Conservation (phyloP, 306 rosid genomes). For the Fagus sylvatica region DNA sequence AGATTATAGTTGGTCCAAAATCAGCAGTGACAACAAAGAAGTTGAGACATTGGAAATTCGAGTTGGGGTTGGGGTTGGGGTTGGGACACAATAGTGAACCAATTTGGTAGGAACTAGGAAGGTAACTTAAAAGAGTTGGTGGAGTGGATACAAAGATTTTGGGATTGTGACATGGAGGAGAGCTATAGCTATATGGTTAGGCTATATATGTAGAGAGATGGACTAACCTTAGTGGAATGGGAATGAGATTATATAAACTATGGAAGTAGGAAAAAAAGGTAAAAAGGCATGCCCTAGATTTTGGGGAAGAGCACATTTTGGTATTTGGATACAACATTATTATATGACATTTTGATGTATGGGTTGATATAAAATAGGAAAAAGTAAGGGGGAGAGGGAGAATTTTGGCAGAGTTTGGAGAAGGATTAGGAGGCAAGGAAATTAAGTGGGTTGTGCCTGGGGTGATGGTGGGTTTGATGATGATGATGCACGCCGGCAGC, state of each 20-base stretch:
- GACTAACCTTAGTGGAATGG: conserved; percentile 10
- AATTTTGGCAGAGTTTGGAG: conserved; percentile 73
- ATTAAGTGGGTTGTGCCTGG: conserved; percentile 50
- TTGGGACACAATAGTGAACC: conserved; percentile 27
- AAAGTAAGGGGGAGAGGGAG: conserved; percentile 34
- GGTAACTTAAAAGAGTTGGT: conserved; percentile 1
- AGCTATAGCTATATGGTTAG: not conserved
- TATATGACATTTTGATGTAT: conserved; percentile 26
- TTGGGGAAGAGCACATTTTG: conserved; percentile 56
- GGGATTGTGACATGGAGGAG: conserved; percentile 15
- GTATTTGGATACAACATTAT: conserved; percentile 37
- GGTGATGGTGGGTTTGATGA: conserved; percentile 71
- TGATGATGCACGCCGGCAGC: conserved; percentile 94
- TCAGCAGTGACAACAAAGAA: conserved; percentile 24
- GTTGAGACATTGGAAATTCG: conserved; percentile 33
- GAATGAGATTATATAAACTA: conserved; percentile 3
- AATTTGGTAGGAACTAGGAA: conserved; percentile 18
- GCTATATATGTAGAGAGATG: conserved; percentile 20
- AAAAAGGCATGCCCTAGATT: conserved; percentile 67
- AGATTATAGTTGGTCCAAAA: not conserved
- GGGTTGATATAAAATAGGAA: conserved; percentile 38
- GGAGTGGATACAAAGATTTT: conserved; percentile 5
- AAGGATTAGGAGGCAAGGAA: conserved; percentile 69
- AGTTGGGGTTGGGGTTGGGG: conserved; percentile 31
- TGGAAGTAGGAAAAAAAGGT: conserved; percentile 39